These are phyloP conservation scores for Seiridium cupressi DNA, from an alignment of 2,329 filamentous ascomycete genomes.

Conservation along the genomic window DNA sequence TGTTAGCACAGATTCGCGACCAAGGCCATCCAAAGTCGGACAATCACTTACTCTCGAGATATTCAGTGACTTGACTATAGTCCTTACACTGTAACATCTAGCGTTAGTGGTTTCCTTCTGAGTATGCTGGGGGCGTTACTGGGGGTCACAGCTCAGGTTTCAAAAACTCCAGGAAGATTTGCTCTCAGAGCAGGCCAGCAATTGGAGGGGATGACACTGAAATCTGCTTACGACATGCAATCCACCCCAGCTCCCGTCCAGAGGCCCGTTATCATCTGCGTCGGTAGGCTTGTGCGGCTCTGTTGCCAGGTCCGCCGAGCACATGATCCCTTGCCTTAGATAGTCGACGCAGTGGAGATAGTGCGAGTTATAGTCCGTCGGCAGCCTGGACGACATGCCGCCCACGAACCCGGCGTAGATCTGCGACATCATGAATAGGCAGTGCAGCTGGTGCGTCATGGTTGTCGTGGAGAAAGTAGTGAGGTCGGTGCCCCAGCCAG, in stretches of 20 bases:
- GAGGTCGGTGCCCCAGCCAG: conserved; percentile 32
- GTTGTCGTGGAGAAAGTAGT: conserved; percentile 35
- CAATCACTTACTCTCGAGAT: conserved; percentile 16
- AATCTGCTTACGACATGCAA: conserved; percentile 12
- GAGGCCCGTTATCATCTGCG: conserved; percentile 17
- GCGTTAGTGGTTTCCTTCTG: background rate
- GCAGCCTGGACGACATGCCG: conserved; percentile 16
- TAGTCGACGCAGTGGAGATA: conserved; percentile 23
- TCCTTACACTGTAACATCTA: conserved; percentile 17
- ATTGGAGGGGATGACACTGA: too few relatives aligned
- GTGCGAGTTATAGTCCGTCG: conserved; percentile 23
- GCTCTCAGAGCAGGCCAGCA: too few relatives aligned
- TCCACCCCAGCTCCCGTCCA: conserved; percentile 21
- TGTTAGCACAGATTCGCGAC: too few relatives aligned
- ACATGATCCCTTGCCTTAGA: conserved; percentile 23
- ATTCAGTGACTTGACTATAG: conserved; percentile 18
- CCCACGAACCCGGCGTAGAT: conserved; percentile 26
- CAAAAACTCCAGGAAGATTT: too few relatives aligned
- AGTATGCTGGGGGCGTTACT: background rate
- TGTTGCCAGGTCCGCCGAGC: conserved; percentile 19
- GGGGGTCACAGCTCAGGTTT: too few relatives aligned
- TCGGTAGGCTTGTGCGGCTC: conserved; percentile 20
- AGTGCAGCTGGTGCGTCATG: conserved; percentile 35
- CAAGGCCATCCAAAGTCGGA: background rate
- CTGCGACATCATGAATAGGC: conserved; percentile 33